Evolutionary conservation across 2,329 filamentous ascomycete genomes (phyloP).

Genomic region (Trichoderma afroharzianum): DNA sequence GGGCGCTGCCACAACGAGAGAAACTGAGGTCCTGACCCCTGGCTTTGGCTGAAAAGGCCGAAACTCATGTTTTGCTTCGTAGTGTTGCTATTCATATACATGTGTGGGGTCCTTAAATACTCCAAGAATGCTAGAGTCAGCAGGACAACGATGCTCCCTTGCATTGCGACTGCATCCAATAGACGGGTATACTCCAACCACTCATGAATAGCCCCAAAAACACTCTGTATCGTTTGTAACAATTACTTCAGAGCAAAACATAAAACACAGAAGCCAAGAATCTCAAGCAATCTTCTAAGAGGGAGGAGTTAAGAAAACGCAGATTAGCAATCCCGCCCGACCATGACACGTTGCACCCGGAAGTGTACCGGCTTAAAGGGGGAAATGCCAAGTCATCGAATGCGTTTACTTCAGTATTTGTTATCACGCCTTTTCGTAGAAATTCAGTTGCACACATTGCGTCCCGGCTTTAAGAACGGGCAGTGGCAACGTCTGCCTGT

Average conservation of each 20-base stretch:
- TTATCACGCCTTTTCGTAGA: slow-evolving; percentile 39
- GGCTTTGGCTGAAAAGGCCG: not conserved
- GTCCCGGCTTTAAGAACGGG: slow-evolving; percentile 43
- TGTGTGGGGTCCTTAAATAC: not conserved
- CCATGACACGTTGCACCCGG: not conserved
- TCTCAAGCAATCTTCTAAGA: not conserved
- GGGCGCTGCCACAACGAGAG: not conserved
- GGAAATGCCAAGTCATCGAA: not conserved
- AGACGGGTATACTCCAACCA: not conserved
- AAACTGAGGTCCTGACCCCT: not conserved
- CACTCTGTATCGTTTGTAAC: not conserved
- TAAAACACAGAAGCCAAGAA: not conserved
- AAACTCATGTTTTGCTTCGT: not conserved
- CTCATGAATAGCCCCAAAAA: not conserved
- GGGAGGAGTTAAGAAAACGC: not conserved
- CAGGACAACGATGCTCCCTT: not conserved
- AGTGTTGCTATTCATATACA: not conserved
- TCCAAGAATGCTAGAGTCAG: not conserved
- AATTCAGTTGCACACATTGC: slow-evolving; percentile 50
- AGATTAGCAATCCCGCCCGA: not conserved
- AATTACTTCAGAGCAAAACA: not conserved
- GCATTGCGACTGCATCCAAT: not conserved
- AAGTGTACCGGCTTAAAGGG: not conserved
- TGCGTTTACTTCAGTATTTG: not conserved
- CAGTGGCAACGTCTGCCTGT: slow-evolving; percentile 42